Conservation (phyloP, 2,329 filamentous ascomycete genomes). For the Fusarium protoensiforme region DNA sequence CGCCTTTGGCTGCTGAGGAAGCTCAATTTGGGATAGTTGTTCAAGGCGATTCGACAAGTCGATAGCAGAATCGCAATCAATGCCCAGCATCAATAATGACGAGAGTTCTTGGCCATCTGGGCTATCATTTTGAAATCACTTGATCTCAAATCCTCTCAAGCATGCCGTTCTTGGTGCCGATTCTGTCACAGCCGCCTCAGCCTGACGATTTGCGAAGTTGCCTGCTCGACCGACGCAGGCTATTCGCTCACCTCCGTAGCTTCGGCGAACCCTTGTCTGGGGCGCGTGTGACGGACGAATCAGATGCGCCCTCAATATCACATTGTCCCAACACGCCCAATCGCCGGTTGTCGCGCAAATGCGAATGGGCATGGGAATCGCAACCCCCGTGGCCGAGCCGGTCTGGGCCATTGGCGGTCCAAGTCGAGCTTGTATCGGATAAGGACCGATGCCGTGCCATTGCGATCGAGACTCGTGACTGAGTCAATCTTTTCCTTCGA, state of each 20-base stretch:
- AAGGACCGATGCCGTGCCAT: neutral
- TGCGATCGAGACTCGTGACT: constrained; percentile 10
- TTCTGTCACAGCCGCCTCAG: constrained; percentile 11
- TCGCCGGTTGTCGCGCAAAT: constrained; percentile 11
- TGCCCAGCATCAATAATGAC: neutral
- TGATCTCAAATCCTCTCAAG: constrained; percentile 1
- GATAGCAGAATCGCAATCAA: neutral
- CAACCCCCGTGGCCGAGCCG: constrained; percentile 33
- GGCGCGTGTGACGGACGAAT: constrained; percentile 30
- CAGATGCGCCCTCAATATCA: constrained; percentile 36
- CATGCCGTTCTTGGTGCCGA: constrained; percentile 5
- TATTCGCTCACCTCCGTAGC: constrained; percentile 25
- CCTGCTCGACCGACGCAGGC: constrained; percentile 5
- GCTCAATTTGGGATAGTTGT: neutral
- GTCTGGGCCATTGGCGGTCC: constrained; percentile 37
- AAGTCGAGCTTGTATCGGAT: neutral
- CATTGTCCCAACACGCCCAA: constrained; percentile 37
- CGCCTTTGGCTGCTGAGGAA: neutral
- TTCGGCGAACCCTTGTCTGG: constrained; percentile 22
- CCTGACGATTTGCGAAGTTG: constrained; percentile 19
- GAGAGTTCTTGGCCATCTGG: neutral
- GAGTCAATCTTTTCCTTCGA: neutral
- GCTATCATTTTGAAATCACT: constrained; percentile 16
- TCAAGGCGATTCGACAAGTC: neutral
- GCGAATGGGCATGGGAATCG: constrained; percentile 36